phyloP scores from a whole-genome alignment of 805 yeast genomes.

The Candida hispaniensis region DNA sequence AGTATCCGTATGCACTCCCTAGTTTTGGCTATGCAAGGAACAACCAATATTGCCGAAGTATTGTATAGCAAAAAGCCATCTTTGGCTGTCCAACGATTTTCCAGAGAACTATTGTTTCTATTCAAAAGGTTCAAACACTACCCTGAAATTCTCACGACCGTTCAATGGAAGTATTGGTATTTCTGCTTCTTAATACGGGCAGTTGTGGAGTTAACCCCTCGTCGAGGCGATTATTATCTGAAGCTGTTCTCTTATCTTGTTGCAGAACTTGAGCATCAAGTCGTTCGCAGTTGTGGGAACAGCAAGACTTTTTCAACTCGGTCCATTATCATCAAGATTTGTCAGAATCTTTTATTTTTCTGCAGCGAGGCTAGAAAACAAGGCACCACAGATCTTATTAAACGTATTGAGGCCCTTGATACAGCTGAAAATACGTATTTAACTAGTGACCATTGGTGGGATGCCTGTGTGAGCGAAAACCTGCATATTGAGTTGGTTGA shows the following conservation, averaged over 20 bases:
- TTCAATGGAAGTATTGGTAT: slow-evolving; percentile 15
- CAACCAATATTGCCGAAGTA: neutral
- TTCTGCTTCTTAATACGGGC: slow-evolving; percentile 2
- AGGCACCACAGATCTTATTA: too few relatives aligned
- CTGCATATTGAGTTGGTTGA: slow-evolving; percentile 5
- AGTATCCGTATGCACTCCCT: slow-evolving; percentile 6
- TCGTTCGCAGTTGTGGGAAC: neutral
- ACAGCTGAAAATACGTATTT: too few relatives aligned
- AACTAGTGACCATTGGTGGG: slow-evolving; percentile 8
- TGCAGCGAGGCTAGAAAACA: too few relatives aligned
- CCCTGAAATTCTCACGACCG: slow-evolving; percentile 3
- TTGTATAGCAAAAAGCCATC: slow-evolving; percentile 1
- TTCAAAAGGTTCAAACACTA: slow-evolving; percentile 11
- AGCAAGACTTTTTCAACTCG: slow-evolving; percentile 1
- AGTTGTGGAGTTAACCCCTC: slow-evolving; percentile 5
- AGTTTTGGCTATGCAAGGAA: slow-evolving; percentile 3
- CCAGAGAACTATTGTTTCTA: slow-evolving; percentile 2
- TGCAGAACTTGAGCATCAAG: slow-evolving; percentile 10
- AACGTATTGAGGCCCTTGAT: too few relatives aligned
- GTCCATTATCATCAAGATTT: slow-evolving; percentile 2
- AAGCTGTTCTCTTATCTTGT: slow-evolving; percentile 12
- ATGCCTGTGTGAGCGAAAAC: slow-evolving; percentile 6
- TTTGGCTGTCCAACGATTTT: slow-evolving; percentile 1
- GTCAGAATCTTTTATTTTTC: too few relatives aligned
- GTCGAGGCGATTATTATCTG: slow-evolving; percentile 3